Percentiles rank a stretch among this genome's conserved stretches.
Evolutionary conservation across 768 basidiomycete species (phyloP).

Genomic region (Termitomyces sp.): DNA sequence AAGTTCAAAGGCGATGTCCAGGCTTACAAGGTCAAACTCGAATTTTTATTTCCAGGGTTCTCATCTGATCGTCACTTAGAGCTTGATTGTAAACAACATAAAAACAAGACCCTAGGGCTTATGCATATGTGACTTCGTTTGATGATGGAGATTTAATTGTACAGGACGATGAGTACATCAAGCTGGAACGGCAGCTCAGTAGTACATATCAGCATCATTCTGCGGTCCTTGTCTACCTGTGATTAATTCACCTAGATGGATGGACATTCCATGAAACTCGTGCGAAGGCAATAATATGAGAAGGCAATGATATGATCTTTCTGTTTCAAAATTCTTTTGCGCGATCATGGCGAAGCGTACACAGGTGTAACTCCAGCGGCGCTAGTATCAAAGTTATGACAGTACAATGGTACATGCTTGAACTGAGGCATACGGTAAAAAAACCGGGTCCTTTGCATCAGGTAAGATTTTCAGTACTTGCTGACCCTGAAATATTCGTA

Average conservation of each 20-base stretch:
- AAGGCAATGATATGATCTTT: not conserved
- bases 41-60: not conserved
- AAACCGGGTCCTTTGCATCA: slow-evolving; percentile 13
- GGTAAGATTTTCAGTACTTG: slow-evolving; percentile 16
- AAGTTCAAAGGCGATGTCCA: slow-evolving; percentile 91
- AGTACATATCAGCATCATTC: not conserved
- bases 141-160: not conserved
- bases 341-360: not conserved
- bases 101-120: slow-evolving; percentile 45
- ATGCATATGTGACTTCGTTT: not conserved
- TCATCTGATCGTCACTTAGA: slow-evolving; percentile 33
- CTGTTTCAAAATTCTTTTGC: not conserved
- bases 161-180: not conserved
- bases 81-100: slow-evolving; percentile 69
- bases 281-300: not conserved
- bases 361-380: slow-evolving; percentile 18
- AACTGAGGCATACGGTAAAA: slow-evolving; percentile 17
- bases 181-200: not conserved
- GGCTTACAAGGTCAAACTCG: slow-evolving; percentile 69
- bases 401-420: not conserved
- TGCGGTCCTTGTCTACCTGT: not conserved
- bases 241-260: not conserved
- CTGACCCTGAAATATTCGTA: slow-evolving; percentile 14
- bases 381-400: slow-evolving; percentile 6
- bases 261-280: not conserved